phyloP scores from a whole-genome alignment of 345 rosid genomes.

The Eucalyptus victrix region DNA sequence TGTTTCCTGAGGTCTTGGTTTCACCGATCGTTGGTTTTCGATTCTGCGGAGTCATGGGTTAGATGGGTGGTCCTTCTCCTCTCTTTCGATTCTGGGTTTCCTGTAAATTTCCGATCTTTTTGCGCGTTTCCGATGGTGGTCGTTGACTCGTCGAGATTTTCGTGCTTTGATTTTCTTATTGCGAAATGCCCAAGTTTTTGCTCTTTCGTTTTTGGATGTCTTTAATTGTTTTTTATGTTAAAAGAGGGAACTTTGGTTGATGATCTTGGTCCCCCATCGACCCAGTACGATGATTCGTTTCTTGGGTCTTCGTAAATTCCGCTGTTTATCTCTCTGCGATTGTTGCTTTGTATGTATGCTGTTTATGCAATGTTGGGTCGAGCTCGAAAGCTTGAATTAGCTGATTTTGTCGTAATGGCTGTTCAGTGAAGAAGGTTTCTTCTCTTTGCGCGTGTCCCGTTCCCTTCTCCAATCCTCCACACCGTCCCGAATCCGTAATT shows the following conservation, averaged over 20 bases:
- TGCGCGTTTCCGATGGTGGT: background rate
- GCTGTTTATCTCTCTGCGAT: background rate
- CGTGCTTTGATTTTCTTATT: background rate
- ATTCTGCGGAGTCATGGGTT: background rate
- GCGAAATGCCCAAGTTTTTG: background rate
- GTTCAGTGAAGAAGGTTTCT: background rate
- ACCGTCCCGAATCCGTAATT: background rate
- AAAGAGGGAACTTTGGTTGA: background rate
- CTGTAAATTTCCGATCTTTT: background rate
- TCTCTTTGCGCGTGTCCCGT: constrained; percentile 95
- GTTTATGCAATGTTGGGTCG: background rate
- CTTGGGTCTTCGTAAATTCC: background rate
- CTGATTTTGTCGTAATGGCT: background rate
- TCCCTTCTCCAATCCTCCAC: constrained; percentile 70
- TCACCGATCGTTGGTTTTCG: background rate
- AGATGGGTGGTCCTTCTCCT: background rate
- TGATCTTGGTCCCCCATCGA: background rate
- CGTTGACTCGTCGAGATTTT: background rate
- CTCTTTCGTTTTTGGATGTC: background rate
- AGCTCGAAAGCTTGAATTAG: background rate
- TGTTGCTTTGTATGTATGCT: background rate
- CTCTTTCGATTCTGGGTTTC: background rate
- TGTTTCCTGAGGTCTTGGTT: background rate
- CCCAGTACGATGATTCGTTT: background rate
- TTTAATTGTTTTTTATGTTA: background rate